Conservation (phyloP, 2,329 filamentous ascomycete genomes). For the Colletotrichum plurivorum region DNA sequence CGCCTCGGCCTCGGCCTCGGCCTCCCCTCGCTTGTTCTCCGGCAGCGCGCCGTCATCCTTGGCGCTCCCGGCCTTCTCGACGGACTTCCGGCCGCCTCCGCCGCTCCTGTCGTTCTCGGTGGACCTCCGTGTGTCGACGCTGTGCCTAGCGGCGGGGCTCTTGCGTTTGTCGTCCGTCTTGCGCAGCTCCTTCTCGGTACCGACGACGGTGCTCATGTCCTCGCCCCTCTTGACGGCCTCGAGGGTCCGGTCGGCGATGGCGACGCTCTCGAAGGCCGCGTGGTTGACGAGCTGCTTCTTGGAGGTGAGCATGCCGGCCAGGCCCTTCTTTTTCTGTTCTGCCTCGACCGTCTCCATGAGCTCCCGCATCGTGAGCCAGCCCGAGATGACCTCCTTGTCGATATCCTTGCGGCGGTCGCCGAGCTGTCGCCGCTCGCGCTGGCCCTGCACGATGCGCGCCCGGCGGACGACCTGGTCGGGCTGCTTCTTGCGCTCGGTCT, state of each 20-base stretch:
- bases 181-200: constrained; percentile 42
- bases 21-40: constrained; percentile 29
- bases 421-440: constrained; percentile 58
- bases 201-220: constrained; percentile 52
- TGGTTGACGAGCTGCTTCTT: constrained; percentile 57
- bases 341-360: constrained; percentile 56
- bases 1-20: constrained; percentile 24
- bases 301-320: constrained; percentile 50
- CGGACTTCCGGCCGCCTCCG: constrained; percentile 13
- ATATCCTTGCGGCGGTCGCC: constrained; percentile 48
- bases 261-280: constrained; percentile 64
- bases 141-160: constrained; percentile 29
- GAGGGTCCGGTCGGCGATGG: constrained; percentile 61
- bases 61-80: not conserved
- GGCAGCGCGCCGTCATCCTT: constrained; percentile 14
- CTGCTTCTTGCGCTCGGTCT: constrained; percentile 66
- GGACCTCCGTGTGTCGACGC: constrained; percentile 28
- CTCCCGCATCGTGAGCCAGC: constrained; percentile 59
- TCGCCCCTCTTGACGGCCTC: constrained; percentile 62
- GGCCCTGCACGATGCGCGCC: constrained; percentile 72
- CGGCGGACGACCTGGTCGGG: constrained; percentile 68
- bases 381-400: constrained; percentile 52
- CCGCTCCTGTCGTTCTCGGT: constrained; percentile 5
- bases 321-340: constrained; percentile 50
- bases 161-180: constrained; percentile 41